Base-by-base conservation (phyloP, 257 asterid genomes). In the Eucommia ulmoides region DNA sequence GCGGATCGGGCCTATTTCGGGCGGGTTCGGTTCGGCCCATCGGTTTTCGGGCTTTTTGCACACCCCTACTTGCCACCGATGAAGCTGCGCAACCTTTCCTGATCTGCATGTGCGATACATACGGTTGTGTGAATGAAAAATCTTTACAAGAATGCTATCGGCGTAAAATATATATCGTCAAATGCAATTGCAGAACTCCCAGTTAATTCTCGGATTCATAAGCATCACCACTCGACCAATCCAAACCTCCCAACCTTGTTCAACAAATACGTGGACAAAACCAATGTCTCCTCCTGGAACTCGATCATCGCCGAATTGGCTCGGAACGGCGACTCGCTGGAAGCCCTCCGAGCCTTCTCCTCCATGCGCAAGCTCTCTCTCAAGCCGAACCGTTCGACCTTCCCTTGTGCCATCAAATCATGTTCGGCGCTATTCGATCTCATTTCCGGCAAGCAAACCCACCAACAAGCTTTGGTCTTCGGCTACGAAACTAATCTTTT, bases 371-470 rank as follows among this genome's bases (percentile, higher is more conserved):
- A 75, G 61, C 77, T 79, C 51, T 54, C 79, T 24, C 76, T 91
- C 62, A 68, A 69, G 17, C 96, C 98, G 26, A 83, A 80, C 66
- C 77, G 85, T 33, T 76, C 98, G 2, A 52, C 89, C 23, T 91
- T 91, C 33, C 96, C 98, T 15, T 81, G 96, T 55, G 52, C 95
- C 65, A 77, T 91, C 33, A 91, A 86, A 33, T 83, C 98, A 8
- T 86, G 94, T 63, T 68, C 96, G 8, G 83, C 94, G 33, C 70
- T 91, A 18, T 55, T 46, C n/a, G 93, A 91, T 59, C 79, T 91
- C 54, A 23, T 1, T 33, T 89, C 93, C 1, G 98, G 96, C 12
- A 73, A 65, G 65, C 98, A 89, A 63, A 67, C 88, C 62, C 98
- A 89, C 67, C 96, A 82, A 44, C 96, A 85, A 66, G 92, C 80